Conservation (phyloP, 352 stramenopile genomes). For the Phytophthora fragariaefolia region DNA sequence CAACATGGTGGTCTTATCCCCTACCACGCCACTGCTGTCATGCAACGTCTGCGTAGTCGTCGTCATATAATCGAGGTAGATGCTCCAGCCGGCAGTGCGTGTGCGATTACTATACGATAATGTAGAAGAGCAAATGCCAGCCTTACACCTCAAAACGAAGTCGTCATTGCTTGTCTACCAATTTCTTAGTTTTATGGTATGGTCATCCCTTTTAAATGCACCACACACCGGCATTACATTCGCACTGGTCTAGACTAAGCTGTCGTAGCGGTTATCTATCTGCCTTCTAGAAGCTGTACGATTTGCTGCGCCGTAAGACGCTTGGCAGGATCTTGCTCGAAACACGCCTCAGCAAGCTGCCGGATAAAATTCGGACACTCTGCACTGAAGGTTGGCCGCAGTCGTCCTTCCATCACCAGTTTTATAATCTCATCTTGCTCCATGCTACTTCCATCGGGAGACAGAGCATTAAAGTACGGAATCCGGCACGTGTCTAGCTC, state of each 20-base stretch:
- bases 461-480: slow-evolving; percentile 25
- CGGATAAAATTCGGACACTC: slow-evolving; percentile 51
- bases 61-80: neutral
- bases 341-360: slow-evolving; percentile 44
- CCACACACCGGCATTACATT: too few relatives aligned
- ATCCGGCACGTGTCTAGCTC: slow-evolving; percentile 45
- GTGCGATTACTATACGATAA: too few relatives aligned
- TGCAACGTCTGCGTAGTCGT: neutral
- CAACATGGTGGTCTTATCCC: slow-evolving; percentile 31
- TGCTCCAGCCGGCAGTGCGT: too few relatives aligned
- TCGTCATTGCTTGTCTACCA: too few relatives aligned
- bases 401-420: slow-evolving; percentile 25
- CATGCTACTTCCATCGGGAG: slow-evolving; percentile 11
- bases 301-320: slow-evolving; percentile 46
- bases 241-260: neutral
- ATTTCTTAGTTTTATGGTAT: too few relatives aligned
- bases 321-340: slow-evolving; percentile 43
- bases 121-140: too few relatives aligned
- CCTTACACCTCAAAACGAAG: too few relatives aligned
- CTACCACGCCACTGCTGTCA: slow-evolving; percentile 16
- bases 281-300: slow-evolving; percentile 50
- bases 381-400: slow-evolving; percentile 50
- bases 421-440: slow-evolving; percentile 10
- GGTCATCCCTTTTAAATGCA: too few relatives aligned
- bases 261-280: neutral